Base-by-base conservation (phyloP, 192 early-diverging fungal genomes). In the Obelidium mucronatum region DNA sequence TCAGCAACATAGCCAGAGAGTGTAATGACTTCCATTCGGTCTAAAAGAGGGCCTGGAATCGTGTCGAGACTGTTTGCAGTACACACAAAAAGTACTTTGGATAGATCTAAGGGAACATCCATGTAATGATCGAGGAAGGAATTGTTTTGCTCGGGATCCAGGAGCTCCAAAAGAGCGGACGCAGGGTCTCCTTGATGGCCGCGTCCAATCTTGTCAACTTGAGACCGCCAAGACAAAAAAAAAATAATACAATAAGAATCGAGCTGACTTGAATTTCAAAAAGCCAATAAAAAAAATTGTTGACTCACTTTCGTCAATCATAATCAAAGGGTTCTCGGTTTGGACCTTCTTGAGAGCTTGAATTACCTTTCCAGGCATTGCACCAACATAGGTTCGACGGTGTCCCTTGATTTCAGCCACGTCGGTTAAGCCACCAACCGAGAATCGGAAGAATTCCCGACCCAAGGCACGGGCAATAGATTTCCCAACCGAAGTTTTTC, bases 321-420 rank as follows among this genome's bases (percentile, higher is more conserved):
- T 87, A 54, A 99, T 91, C 30, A 99, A 81, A 19, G 96, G 96
- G 80, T 99, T 99, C 83, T 98, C 96, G 0, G 98, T 97, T 81
- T 99, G 96, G 3, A 99, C 98, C 53, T 97, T 96, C 79, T 99
- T 99, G 72, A 99, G 82, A 1, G 98, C 98, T 84, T 99, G 98
- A 30, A 99, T 91, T 19, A 99, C 95, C 81, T 99, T 99, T 48
- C 98, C 98, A 24, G 98, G 98, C 98, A 99, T 99, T 4, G 98
- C 98, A 54, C 98, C 98, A 8, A 99, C 98, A 81, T 99, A 99
- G 3, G 98, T 99, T 59, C 98, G 87, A 40, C 98, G 91, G 84
- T 98, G 98, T 31, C 96, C 98, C 88, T 99, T 99, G 80, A 99
- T 97, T 81, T 99, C 98, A 24, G 98, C 98, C 22, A 98, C 98